Conservation (phyloP, 768 basidiomycete species). For the Naganishia antarctica region DNA sequence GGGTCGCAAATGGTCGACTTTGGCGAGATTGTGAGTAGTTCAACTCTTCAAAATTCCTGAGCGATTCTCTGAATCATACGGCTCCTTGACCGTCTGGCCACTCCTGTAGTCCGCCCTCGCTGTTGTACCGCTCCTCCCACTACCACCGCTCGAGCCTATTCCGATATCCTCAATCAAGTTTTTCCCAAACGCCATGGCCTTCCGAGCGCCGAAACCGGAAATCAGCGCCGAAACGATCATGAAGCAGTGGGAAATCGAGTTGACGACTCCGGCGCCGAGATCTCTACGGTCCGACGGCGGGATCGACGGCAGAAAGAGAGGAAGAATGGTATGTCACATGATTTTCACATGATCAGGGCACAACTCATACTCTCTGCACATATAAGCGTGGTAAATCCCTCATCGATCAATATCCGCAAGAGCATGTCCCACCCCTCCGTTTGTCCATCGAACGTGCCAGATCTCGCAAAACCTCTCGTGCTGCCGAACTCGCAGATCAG, state of each 20-base stretch:
- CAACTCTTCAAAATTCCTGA: background rate
- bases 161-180: slow-evolving; percentile 13
- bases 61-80: background rate
- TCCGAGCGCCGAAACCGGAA: slow-evolving; percentile 24
- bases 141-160: slow-evolving; percentile 11
- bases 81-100: background rate
- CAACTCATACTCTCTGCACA: background rate
- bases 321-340: background rate
- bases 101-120: slow-evolving; percentile 12
- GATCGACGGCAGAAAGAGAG: background rate
- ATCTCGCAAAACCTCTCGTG: slow-evolving; percentile 1
- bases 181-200: slow-evolving; percentile 26
- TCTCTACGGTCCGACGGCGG: background rate
- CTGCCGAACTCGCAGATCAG: slow-evolving; percentile 3
- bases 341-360: too few species aligned
- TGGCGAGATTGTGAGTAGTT: background rate
- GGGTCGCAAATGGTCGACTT: background rate
- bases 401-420: slow-evolving; percentile 11
- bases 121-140: slow-evolving; percentile 1
- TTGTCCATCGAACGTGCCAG: slow-evolving; percentile 8
- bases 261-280: background rate
- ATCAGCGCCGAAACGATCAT: background rate
- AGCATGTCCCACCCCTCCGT: slow-evolving; percentile 4
- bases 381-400: slow-evolving; percentile 3
- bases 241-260: slow-evolving; percentile 16